Base-by-base conservation (phyloP, 2,329 filamentous ascomycete species). In the Alternaria metachromatica region DNA sequence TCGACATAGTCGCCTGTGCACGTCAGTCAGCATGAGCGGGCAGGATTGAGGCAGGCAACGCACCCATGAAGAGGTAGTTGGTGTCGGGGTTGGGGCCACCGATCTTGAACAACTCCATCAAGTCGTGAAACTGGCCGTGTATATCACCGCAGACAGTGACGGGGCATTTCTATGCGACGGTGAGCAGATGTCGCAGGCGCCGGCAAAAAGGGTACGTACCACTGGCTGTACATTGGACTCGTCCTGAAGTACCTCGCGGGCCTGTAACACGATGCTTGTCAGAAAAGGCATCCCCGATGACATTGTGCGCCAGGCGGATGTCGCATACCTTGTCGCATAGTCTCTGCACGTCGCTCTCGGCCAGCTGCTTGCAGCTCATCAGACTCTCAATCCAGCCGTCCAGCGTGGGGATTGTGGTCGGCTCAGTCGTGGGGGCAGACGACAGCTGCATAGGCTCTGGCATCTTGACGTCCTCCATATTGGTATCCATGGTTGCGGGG, bases 101-200 rank as follows among this genome's bases (percentile, higher is more conserved):
- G 81, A 99, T 98, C 85, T 97, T 96, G 88, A 99, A 99, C 58
- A 99, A 89, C 84, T 99, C 96, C 94, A 99, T 98, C 82, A 99
- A 84, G 80, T 99, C 96, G 82, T 98, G 95, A 82, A 98, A 98
- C 83, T 99, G 96, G 72, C 96, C 96, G 83, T 99, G 96, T 80
- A 99, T 99, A 83, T 99, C 96, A 81, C 96, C 96, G 82, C 96
- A 98, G 67, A 99, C 96, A 60, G 96, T 99, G 72, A 98, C 96
- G 48, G 96, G 96, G 81, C 95, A 98, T 95, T 97, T 97, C 81
- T 83, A 63, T 23, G 49, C 37, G 18, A 41, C n/a, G 48, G 59
- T 78, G 25, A 78, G 72, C 60, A 45, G 50, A 26, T n/a, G 46
- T 41, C 21, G 12, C 12, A 30, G 20, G 28, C 57, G 28, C 26